Evolutionary conservation across 768 basidiomycete species (phyloP).

Genomic region (Phaffia tasmanica): DNA sequence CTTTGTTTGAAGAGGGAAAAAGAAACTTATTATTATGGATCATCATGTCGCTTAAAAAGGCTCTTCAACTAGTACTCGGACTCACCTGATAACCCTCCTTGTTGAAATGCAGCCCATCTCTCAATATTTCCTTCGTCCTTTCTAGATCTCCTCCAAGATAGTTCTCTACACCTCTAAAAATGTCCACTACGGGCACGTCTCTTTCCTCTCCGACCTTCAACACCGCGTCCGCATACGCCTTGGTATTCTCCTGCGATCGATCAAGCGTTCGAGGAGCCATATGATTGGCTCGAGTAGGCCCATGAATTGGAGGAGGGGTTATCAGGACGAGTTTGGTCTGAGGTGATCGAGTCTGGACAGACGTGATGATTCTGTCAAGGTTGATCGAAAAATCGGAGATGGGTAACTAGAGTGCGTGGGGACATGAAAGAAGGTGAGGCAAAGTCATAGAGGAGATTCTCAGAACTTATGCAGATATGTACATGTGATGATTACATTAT

Average conservation of each 20-base stretch:
- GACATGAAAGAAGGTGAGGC: neutral
- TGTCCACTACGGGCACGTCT: slow-evolving; percentile 56
- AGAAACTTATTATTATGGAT: neutral
- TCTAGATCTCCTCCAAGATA: slow-evolving; percentile 54
- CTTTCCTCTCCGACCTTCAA: slow-evolving; percentile 49
- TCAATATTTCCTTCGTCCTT: slow-evolving; percentile 46
- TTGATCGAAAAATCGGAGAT: slow-evolving; percentile 55
- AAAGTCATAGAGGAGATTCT: neutral
- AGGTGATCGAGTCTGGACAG: slow-evolving; percentile 59
- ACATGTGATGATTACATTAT: neutral
- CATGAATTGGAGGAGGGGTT: slow-evolving; percentile 67
- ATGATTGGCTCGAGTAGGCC: slow-evolving; percentile 37
- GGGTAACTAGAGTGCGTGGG: slow-evolving; percentile 38
- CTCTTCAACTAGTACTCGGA: slow-evolving; percentile 2
- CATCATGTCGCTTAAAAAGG: too few species aligned
- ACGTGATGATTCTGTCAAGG: slow-evolving; percentile 51
- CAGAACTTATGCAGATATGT: neutral
- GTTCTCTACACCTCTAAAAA: slow-evolving; percentile 64
- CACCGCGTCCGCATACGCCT: slow-evolving; percentile 59
- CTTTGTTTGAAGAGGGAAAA: slow-evolving; percentile 38
- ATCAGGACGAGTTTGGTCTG: slow-evolving; percentile 65
- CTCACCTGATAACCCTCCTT: slow-evolving; percentile 61
- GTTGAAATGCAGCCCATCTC: slow-evolving; percentile 73
- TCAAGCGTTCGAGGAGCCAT: slow-evolving; percentile 49
- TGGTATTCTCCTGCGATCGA: slow-evolving; percentile 54